Evolutionary conservation across 371 early-diverging fungal species (phyloP), one percentile per base, ranked within the genome.

Genomic region (Mucor racemosus): DNA sequence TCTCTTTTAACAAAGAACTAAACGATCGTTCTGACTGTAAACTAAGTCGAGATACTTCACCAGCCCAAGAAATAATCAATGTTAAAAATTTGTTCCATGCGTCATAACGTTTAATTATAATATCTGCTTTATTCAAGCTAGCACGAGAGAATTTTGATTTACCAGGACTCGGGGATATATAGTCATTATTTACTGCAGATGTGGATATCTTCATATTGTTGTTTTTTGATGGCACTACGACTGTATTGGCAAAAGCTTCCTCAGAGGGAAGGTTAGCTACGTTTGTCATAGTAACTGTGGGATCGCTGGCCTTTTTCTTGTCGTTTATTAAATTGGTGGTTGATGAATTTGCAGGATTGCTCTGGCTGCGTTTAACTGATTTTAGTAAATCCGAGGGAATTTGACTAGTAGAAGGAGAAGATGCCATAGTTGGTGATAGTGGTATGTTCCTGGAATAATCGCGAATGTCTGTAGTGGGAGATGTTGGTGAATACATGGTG

Each of bases 41-140:
- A 33, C 60, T 67, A 19, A 72, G 67, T 19, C 66, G 74, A 17
- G 59, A 64, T 1, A 69, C 50, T 21, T 76, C 76, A 10, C 70
- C 68, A 3, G 70, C 39, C 79, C 79, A 79, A 2, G 54, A 41
- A 10, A 64, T 42, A 9, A 75, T 60, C 36, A 69, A 39, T 14
- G 66, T 66, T 5, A 79, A 39, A 14, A 76, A 50, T 6, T 60
- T 54, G 13, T 62, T 53, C 79, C 79, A 79, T 15, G 60, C 40
- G 5, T 74, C 73, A 8, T 74, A 68, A 7, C 79, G 74, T 19
- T 63, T 64, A 14, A 79, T 72, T 17, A 79, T 67, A 4, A 74
- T 59, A 13, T 79, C 75, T 10, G 76, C 79, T 5, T 73, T 71
- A 21, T 79, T 74, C 17, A 63, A 39, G 31, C 39, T 62, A 21